Percentiles rank a stretch among this genome's conserved stretches.
These are phyloP conservation scores for Botrytis paeoniae DNA, from an alignment of 2,329 filamentous ascomycete genomes.

Conservation along the genomic window DNA sequence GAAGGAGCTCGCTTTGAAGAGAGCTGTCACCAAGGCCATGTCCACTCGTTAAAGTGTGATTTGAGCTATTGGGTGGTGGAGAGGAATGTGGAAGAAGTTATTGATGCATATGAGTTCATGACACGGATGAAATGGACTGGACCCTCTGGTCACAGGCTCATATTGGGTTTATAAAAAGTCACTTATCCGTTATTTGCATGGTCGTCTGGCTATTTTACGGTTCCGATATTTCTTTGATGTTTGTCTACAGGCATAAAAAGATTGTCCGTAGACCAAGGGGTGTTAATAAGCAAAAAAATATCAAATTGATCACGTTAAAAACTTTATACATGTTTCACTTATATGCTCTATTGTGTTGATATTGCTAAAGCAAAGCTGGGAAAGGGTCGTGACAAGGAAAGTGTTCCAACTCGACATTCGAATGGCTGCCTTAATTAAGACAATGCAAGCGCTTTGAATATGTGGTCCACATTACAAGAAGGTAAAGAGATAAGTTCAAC, in stretches of 20 bases:
- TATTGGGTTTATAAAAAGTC: constrained; percentile 38
- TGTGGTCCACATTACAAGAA: not conserved
- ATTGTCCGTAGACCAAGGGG: constrained; percentile 39
- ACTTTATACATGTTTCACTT: not conserved
- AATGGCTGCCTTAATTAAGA: not conserved
- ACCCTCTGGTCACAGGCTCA: constrained; percentile 34
- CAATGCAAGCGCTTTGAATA: not conserved
- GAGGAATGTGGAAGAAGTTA: constrained; percentile 29
- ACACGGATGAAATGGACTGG: constrained; percentile 38
- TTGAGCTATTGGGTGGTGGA: constrained; percentile 18
- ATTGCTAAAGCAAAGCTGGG: not conserved
- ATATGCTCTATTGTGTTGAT: not conserved
- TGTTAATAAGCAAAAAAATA: constrained; percentile 34
- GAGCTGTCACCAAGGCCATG: constrained; percentile 96
- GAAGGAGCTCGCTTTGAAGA: constrained; percentile 98
- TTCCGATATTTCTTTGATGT: constrained; percentile 30
- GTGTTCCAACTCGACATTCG: not conserved
- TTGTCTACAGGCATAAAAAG: constrained; percentile 37
- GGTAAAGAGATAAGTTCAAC: not conserved
- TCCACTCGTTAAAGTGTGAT: constrained; percentile 71
- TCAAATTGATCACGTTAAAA: constrained; percentile 25
- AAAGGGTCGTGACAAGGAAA: not conserved
- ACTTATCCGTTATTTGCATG: constrained; percentile 31
- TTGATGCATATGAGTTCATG: constrained; percentile 37
- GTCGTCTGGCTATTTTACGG: constrained; percentile 33